Conservation (phyloP, 192 early-diverging fungal species). For the Backusella circina region DNA sequence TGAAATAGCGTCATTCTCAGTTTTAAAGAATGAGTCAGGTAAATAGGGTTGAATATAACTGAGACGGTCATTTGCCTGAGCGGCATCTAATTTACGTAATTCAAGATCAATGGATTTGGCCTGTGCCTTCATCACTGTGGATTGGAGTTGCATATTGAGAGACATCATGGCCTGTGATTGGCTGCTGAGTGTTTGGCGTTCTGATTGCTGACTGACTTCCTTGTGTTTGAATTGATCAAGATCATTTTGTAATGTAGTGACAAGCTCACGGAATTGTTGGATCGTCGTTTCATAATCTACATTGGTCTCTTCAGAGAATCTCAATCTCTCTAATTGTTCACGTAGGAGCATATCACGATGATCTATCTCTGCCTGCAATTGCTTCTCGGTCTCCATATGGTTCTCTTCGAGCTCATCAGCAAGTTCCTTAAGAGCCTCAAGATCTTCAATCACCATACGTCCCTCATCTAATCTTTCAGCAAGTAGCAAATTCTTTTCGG, state of each 20-base stretch:
- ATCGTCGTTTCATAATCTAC: slow-evolving; percentile 86
- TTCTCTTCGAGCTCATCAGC: slow-evolving; percentile 93
- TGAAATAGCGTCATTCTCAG: slow-evolving; percentile 73
- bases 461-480: slow-evolving; percentile 78
- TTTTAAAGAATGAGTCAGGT: slow-evolving; percentile 77
- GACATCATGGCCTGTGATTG: slow-evolving; percentile 78
- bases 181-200: slow-evolving; percentile 52
- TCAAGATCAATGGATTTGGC: slow-evolving; percentile 91
- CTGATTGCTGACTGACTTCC: slow-evolving; percentile 53
- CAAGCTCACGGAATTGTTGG: slow-evolving; percentile 83
- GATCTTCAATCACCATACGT: slow-evolving; percentile 72
- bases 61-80: slow-evolving; percentile 75
- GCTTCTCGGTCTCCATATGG: slow-evolving; percentile 83
- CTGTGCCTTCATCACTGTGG: slow-evolving; percentile 77
- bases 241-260: slow-evolving; percentile 71
- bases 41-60: slow-evolving; percentile 65
- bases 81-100: slow-evolving; percentile 79
- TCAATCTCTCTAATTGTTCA: slow-evolving; percentile 56
- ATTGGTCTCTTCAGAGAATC: slow-evolving; percentile 71
- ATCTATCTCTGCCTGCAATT: slow-evolving; percentile 80
- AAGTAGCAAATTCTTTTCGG: slow-evolving; percentile 80
- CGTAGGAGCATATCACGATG: slow-evolving; percentile 65
- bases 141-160: slow-evolving; percentile 77
- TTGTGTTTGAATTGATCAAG: slow-evolving; percentile 64
- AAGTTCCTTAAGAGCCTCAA: slow-evolving; percentile 86